These are phyloP conservation scores for Monilinia vaccinii-corymbosi DNA, from an alignment of 2,329 filamentous ascomycete species.

Conservation along the genomic window DNA sequence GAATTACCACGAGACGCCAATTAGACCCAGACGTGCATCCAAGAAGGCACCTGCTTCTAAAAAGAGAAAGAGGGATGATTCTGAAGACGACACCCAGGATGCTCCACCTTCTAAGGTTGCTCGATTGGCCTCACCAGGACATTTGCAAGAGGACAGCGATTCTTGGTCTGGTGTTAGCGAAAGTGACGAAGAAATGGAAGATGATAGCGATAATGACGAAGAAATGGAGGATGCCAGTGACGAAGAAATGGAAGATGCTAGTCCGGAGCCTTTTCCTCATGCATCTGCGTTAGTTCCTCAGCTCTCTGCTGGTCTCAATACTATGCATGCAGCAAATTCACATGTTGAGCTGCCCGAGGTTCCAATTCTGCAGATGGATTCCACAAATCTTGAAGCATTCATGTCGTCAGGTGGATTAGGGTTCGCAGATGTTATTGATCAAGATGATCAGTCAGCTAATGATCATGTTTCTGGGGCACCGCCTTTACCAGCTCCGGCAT, in stretches of 20 bases:
- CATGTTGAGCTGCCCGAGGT: background rate
- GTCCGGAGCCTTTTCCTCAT: too few relatives aligned
- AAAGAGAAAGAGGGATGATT: background rate
- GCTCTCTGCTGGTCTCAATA: too few relatives aligned
- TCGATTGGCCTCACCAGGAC: constrained; percentile 20
- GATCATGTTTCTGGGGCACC: background rate
- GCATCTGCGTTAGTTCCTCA: too few relatives aligned
- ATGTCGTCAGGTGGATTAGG: background rate
- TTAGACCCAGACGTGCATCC: background rate
- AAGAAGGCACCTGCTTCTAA: background rate
- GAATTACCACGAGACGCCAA: background rate
- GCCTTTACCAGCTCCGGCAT: too few relatives aligned
- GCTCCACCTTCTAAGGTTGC: constrained; percentile 29
- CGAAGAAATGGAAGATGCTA: background rate
- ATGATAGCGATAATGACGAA: background rate
- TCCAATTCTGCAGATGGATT: background rate
- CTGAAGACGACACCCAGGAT: background rate
- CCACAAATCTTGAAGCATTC: background rate
- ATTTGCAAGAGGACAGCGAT: background rate
- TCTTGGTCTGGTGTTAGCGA: background rate
- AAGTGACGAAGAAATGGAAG: background rate
- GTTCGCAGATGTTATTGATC: background rate
- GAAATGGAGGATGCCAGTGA: background rate
- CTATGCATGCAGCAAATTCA: too few relatives aligned
- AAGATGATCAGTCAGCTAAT: background rate